Evolutionary conservation across 345 rosid species (phyloP).

Genomic region (Camelina laxa): DNA sequence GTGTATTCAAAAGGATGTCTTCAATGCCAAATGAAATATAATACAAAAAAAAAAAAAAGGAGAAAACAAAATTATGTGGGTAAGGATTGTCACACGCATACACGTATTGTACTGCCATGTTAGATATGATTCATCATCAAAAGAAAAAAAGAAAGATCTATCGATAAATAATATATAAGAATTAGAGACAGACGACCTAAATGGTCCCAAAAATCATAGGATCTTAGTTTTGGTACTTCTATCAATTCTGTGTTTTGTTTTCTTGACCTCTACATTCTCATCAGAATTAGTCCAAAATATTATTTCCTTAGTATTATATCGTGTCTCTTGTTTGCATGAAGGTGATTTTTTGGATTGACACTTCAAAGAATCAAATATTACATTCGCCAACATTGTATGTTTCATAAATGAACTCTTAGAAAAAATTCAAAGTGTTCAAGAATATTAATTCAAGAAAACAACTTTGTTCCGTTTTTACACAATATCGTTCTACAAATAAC

Average conservation of each 20-base stretch:
- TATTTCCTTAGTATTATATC: neutral
- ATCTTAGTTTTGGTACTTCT: conserved; percentile 2
- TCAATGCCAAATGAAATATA: neutral
- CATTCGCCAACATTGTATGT: neutral
- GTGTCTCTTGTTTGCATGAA: neutral
- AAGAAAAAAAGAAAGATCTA: neutral
- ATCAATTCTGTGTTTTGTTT: neutral
- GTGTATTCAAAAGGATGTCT: neutral
- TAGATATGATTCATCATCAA: conserved; percentile 14
- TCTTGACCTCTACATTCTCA: neutral
- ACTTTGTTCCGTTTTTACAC: neutral
- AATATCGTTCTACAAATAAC: neutral
- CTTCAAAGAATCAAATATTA: neutral
- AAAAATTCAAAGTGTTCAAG: neutral
- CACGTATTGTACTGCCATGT: conserved; percentile 15
- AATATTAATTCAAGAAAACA: neutral
- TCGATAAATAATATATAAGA: conserved; percentile 1
- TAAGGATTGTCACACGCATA: conserved; percentile 15
- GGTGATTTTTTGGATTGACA: neutral
- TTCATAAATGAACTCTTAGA: neutral
- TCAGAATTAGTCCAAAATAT: neutral
- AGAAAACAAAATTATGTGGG: neutral
- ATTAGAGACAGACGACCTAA: neutral
- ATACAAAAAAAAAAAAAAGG: neutral
- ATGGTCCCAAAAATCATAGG: neutral